Base-by-base conservation (phyloP, 805 yeast species). In the Metschnikowia lunata region DNA sequence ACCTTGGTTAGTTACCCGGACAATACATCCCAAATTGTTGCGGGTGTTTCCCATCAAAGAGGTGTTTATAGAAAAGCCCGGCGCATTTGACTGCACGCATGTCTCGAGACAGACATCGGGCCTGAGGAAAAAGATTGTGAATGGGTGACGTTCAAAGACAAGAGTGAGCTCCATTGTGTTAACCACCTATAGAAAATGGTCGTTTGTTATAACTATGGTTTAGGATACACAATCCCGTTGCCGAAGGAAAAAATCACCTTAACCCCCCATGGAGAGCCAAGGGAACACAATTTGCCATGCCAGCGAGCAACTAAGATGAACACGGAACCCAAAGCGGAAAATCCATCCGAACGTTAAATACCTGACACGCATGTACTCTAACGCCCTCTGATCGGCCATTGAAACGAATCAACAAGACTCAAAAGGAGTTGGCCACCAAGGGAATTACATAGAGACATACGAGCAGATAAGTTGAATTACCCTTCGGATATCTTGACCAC, bases 141-240 rank as follows among this genome's bases (percentile, higher is more conserved):
- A 27, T 45, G 34, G 45, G 48, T 30, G 73, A 75, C 79, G 75
- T 76, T 73, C 84, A 78, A 80, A 80, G 71, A 60, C 79, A 72
- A 80, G 83, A 81, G 83, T 83, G 80, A 83, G 89, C 89, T 83
- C 88, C 89, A 83, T 83, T 82, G 88, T 78, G 89, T 82, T 82
- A 69, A 57, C 59, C 61, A 46, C 57, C 31, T 11, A 18, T 18
- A 41, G 43, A 44, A 45, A 49, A 47, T 53, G 60, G 62, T 54
- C 80, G 82, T 78, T 80, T 80, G 86, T 78, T 76, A 83, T 82
- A 76, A 77, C 89, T 83, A 72, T 82, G 78, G 83, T 82, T 74
- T 79, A 72, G 82, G 74, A 70, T 64, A 59, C 71, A 56, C 50
- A 57, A 64, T 70, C 75, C 81, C 83, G 64, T 48, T 79, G 84